Base-by-base conservation (phyloP, 441 rosid genomes). In the Melastoma candidum region DNA sequence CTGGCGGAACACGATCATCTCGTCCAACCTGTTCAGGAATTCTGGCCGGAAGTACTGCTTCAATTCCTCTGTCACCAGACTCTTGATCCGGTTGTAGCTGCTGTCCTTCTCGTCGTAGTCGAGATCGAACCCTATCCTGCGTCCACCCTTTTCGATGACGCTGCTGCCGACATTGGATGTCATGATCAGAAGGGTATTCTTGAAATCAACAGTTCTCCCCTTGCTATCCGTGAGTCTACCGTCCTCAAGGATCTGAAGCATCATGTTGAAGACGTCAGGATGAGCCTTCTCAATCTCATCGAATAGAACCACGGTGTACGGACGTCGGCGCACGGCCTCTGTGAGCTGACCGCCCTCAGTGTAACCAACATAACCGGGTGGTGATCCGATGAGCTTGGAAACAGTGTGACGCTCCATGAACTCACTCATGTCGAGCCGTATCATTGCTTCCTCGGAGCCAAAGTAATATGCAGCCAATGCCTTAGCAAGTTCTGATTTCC, bases 201-300 rank as follows among this genome's bases (percentile, higher is more conserved):
- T 81, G 67, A 81, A 74, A 43, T 79, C 74, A 7, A 78, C 76
- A 10, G 63, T 64, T 48, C 71, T 47, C 48, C 84, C 79, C 71
- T 74, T 75, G 58, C 74, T 71, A 57, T 81, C 82, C 0, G 80
- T 81, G 14, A 81, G 63, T 54, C 75, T 70, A 25, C 84, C 82
- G 49, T 81, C 84, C 56, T 78, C 87, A 12, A 81, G 67, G 50
- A 81, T 60, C 53, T 76, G 82, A 47, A 78, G 80, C 63, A 78
- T 72, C 49, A 72, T 63, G 46, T 81, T 79, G 61, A 81, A 68
- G 47, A 78, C 63, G 48, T 78, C 82, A 1, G 67, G 69, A 48
- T 81, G 84, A 25, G 87, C 80, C 57, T 76, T 78, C 62, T 77
- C 83, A 12, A 77, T 75, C 61, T 77, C 87, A 51, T 80, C 79